phyloP scores from a whole-genome alignment of 306 rosid genomes.

The Vigna radiata region DNA sequence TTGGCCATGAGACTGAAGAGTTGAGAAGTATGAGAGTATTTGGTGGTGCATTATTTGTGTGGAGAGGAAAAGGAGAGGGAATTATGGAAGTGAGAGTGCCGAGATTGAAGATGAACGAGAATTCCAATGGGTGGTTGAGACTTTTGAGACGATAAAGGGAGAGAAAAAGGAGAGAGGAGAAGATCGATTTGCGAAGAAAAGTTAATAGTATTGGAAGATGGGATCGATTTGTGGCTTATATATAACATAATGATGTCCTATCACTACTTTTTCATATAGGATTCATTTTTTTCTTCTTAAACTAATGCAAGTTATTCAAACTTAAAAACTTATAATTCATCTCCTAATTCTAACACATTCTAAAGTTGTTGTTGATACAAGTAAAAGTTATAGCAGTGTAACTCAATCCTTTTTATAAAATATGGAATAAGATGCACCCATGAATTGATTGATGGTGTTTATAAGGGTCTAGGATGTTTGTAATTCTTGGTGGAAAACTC shows the following conservation, averaged over 20 bases:
- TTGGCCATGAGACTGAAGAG: slow-evolving; percentile 28
- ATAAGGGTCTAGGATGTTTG: no score
- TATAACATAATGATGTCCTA: neutral
- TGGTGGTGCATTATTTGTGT: slow-evolving; percentile 36
- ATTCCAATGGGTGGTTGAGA: slow-evolving; percentile 46
- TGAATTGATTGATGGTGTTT: no score
- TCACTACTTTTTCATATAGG: neutral
- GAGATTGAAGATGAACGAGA: slow-evolving; percentile 47
- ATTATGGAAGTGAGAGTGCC: slow-evolving; percentile 33
- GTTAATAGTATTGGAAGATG: neutral
- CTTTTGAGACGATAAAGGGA: slow-evolving; percentile 42
- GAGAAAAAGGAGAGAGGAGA: slow-evolving; percentile 5
- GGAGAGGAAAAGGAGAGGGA: slow-evolving; percentile 21
- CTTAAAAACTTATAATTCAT: no score
- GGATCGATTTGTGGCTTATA: slow-evolving; percentile 10
- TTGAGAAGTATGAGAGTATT: slow-evolving; percentile 3
- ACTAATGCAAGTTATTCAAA: no score
- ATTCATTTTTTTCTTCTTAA: no score
- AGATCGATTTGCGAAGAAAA: neutral
- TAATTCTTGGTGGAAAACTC: no score
- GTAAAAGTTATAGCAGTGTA: no score
- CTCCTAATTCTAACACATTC: no score
- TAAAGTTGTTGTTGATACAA: no score
- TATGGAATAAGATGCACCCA: no score
- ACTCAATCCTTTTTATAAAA: no score